A percentile compares a stretch with the other conserved stretches of the same genome.
Conservation (phyloP, 306 rosid genomes). For the Cicer bijugum region DNA sequence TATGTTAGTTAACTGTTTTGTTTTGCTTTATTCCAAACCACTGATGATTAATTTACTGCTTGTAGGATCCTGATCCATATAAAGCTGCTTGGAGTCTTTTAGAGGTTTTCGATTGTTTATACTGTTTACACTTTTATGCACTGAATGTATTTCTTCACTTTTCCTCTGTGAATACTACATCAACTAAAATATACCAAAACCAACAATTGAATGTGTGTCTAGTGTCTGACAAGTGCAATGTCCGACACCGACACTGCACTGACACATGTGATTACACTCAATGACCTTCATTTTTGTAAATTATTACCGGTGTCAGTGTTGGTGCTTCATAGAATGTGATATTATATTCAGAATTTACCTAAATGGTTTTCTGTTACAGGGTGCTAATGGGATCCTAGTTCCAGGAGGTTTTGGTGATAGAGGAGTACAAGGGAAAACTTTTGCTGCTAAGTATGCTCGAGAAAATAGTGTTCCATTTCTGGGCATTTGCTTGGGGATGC, state of each 20-base stretch:
- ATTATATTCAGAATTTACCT: constrained; percentile 31
- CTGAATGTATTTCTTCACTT: constrained; percentile 19
- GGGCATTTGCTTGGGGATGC: constrained; percentile 92
- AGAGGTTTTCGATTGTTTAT: constrained; percentile 51
- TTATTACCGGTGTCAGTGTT: too few species aligned
- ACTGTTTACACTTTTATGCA: constrained; percentile 10
- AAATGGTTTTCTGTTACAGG: constrained; percentile 61
- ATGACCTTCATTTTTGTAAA: too few species aligned
- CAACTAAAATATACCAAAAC: too few species aligned
- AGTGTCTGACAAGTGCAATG: too few species aligned
- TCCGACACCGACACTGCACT: too few species aligned
- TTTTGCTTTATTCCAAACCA: constrained; percentile 10
- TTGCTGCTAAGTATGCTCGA: constrained; percentile 84
- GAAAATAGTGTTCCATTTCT: constrained; percentile 77
- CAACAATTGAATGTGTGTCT: too few species aligned
- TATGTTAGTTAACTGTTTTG: constrained; percentile 11
- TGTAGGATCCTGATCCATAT: constrained; percentile 66
- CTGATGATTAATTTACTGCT: constrained; percentile 37
- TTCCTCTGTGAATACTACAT: not conserved
- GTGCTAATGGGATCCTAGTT: constrained; percentile 81
- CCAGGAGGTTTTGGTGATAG: constrained; percentile 94
- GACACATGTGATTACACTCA: too few species aligned
- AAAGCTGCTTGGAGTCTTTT: constrained; percentile 76
- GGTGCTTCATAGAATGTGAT: not conserved
- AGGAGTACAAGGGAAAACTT: constrained; percentile 86